phyloP scores from a whole-genome alignment of 768 basidiomycete species.

The Pisolithus microcarpus region DNA sequence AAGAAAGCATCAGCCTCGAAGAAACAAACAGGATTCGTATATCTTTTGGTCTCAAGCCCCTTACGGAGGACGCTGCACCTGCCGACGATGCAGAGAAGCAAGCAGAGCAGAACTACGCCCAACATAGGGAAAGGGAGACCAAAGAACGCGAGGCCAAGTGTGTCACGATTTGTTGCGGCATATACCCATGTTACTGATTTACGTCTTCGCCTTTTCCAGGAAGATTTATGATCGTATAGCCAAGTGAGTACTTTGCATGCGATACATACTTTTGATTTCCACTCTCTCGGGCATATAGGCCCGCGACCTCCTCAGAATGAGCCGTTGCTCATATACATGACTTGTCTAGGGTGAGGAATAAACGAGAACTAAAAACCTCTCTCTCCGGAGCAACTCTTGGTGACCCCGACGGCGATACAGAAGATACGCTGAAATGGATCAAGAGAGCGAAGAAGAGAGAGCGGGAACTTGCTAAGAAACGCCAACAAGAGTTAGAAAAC shows the following conservation, averaged over 20 bases:
- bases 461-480: constrained; percentile 78
- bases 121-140: constrained; percentile 57
- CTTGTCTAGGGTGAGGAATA: constrained; percentile 81
- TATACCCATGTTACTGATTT: constrained; percentile 12
- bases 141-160: constrained; percentile 77
- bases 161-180: constrained; percentile 20
- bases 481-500: constrained; percentile 75
- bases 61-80: constrained; percentile 72
- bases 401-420: constrained; percentile 70
- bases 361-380: constrained; percentile 84
- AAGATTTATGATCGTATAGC: constrained; percentile 68
- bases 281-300: constrained; percentile 16
- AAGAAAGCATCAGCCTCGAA: constrained; percentile 85
- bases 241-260: constrained; percentile 64
- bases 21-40: constrained; percentile 96
- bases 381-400: constrained; percentile 91
- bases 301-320: neutral
- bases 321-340: constrained; percentile 34
- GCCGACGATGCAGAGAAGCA: constrained; percentile 70
- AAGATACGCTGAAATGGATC: constrained; percentile 84
- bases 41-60: constrained; percentile 86
- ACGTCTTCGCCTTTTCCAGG: constrained; percentile 34
- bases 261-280: constrained; percentile 43
- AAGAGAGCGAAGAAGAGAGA: constrained; percentile 87
- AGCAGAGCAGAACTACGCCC: constrained; percentile 83